Evolutionary conservation across 169 alveolate species (phyloP).

Genomic region (Plasmodium gonderi): DNA sequence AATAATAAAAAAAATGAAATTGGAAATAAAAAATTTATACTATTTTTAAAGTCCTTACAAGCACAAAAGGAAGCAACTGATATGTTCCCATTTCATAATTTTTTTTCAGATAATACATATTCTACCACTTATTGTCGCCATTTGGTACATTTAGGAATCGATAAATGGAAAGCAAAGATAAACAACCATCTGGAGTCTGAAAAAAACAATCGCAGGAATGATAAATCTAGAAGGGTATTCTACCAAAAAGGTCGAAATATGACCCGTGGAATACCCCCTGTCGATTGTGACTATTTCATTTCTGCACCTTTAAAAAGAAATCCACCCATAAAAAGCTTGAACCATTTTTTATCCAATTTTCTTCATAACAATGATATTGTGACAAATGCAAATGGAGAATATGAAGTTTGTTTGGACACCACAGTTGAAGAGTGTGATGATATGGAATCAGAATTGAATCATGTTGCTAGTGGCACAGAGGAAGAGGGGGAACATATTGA

Average conservation of each 20-base stretch:
- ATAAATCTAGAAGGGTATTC: background rate
- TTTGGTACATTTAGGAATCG: conserved; percentile 9
- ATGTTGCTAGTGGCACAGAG: background rate
- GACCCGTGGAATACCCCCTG: background rate
- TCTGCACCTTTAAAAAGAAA: conserved; percentile 34
- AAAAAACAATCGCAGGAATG: background rate
- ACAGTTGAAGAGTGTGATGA: no score
- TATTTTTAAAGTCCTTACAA: conserved; percentile 4
- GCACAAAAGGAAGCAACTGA: conserved; percentile 64
- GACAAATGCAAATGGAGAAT: background rate
- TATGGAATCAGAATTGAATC: background rate
- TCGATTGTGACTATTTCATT: conserved; percentile 10
- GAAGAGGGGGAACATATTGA: background rate
- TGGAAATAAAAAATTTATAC: background rate
- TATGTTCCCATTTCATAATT: conserved; percentile 59
- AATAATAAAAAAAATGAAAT: background rate
- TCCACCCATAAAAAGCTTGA: conserved; percentile 52
- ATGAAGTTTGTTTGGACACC: background rate
- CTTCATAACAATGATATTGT: background rate
- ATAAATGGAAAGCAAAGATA: conserved; percentile 14
- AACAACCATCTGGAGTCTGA: background rate
- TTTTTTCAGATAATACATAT: conserved; percentile 55
- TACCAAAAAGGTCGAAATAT: background rate
- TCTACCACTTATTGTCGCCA: conserved; percentile 22
- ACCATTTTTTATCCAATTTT: background rate